These are phyloP conservation scores for Ceratocystis harringtonii DNA, from an alignment of 2,329 filamentous ascomycete species.

Conservation along the genomic window DNA sequence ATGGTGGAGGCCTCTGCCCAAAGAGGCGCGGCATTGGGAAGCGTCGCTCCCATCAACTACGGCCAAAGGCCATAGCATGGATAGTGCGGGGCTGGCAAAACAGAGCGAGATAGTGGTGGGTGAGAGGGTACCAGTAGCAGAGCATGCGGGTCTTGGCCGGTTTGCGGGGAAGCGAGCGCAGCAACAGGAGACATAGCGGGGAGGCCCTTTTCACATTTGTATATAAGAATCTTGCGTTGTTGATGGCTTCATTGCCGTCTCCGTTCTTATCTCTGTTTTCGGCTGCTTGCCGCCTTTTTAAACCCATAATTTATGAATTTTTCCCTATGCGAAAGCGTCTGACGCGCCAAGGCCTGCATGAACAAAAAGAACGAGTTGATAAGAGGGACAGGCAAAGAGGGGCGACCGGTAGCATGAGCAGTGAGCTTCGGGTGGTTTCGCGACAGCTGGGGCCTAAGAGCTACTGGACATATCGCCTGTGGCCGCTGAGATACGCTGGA, in stretches of 20 bases:
- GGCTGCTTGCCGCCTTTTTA: neutral
- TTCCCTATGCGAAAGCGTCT: neutral
- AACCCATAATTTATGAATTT: neutral
- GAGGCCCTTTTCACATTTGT: too few species aligned
- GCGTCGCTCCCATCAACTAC: conserved; percentile 16
- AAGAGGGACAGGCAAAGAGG: neutral
- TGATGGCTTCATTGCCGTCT: too few species aligned
- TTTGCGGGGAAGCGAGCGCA: conserved; percentile 12
- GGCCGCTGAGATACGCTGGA: too few species aligned
- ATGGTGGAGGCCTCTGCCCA: conserved; percentile 59
- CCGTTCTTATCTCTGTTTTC: too few species aligned
- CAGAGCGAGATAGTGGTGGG: conserved; percentile 11
- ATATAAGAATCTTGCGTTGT: too few species aligned
- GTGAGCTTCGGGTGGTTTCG: too few species aligned
- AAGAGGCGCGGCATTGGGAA: conserved; percentile 55
- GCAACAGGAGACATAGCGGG: neutral
- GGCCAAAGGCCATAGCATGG: conserved; percentile 4
- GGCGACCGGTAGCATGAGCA: neutral
- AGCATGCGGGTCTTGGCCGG: conserved; percentile 13
- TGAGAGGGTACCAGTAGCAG: conserved; percentile 6
- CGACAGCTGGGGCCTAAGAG: neutral
- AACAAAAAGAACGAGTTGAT: neutral
- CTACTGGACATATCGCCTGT: neutral
- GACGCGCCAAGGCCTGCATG: neutral
- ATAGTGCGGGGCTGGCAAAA: conserved; percentile 9